phyloP scores from a whole-genome alignment of 208 protist species.

The Leishmania gerbilli region DNA sequence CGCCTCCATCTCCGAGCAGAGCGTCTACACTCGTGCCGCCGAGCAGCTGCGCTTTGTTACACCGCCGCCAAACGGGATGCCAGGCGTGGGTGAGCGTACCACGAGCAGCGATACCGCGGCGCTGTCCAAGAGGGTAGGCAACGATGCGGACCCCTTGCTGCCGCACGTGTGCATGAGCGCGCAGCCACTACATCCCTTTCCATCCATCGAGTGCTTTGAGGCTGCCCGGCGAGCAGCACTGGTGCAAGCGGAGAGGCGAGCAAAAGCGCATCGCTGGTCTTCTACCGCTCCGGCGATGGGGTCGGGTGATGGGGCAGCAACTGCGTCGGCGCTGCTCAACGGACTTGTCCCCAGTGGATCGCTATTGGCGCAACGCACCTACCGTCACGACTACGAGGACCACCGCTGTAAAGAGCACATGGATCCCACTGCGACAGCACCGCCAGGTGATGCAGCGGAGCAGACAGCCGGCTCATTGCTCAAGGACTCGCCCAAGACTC shows the following conservation, averaged over 20 bases:
- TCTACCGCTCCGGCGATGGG: neutral
- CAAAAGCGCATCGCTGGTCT: neutral
- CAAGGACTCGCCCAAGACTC: neutral
- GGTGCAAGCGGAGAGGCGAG: neutral
- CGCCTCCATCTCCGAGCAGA: slow-evolving; percentile 28
- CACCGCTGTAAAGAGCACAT: neutral
- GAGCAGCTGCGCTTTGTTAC: slow-evolving; percentile 30
- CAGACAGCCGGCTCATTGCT: neutral
- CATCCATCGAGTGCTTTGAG: slow-evolving; percentile 14
- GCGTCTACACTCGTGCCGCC: slow-evolving; percentile 23
- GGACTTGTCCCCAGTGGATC: slow-evolving; percentile 6
- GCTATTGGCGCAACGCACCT: neutral
- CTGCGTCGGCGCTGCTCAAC: neutral
- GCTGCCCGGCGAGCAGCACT: slow-evolving; percentile 1
- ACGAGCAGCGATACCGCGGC: neutral
- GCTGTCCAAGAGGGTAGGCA: neutral
- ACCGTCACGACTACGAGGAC: neutral
- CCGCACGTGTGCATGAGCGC: slow-evolving; percentile 10
- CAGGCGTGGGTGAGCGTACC: neutral
- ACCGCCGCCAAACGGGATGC: slow-evolving; percentile 11
- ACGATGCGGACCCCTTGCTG: neutral
- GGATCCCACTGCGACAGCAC: neutral
- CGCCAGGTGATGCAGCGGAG: neutral
- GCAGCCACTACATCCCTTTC: neutral
- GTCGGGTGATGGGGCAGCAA: neutral